phyloP scores from a whole-genome alignment of 805 yeast species.

The baker's yeast (Saccharomyces cerevisiae) region DNA sequence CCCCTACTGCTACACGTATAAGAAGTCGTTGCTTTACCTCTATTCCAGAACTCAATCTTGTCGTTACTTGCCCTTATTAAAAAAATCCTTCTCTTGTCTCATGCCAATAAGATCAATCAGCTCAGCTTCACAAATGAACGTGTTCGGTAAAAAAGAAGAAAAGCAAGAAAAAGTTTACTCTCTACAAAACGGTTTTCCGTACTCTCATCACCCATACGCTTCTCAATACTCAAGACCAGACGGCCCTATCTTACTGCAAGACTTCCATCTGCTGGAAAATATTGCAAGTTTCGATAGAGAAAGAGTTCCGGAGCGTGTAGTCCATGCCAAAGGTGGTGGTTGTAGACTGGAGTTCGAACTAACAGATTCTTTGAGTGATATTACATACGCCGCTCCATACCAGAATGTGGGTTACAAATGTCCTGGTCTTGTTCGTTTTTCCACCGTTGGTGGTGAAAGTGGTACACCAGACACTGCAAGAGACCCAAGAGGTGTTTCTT shows the following conservation, averaged over 20 bases:
- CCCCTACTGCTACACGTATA: background rate
- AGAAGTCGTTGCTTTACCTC: background rate
- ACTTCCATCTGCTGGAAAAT: slow-evolving; percentile 47
- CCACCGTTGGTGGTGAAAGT: slow-evolving; percentile 80
- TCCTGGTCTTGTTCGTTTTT: slow-evolving; percentile 43
- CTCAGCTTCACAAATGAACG: background rate
- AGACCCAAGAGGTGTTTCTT: slow-evolving; percentile 82
- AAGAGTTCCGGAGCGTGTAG: slow-evolving; percentile 60
- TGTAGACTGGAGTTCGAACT: slow-evolving; percentile 52
- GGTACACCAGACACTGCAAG: slow-evolving; percentile 79
- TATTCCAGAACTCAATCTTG: background rate
- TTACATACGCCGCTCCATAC: slow-evolving; percentile 39
- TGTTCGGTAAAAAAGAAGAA: slow-evolving; percentile 1
- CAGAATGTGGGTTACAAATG: slow-evolving; percentile 36
- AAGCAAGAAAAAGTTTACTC: slow-evolving; percentile 23
- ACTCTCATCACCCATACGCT: slow-evolving; percentile 44
- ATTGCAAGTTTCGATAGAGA: slow-evolving; percentile 57
- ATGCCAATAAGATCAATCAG: background rate
- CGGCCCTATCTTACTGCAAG: slow-evolving; percentile 55
- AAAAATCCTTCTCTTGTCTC: background rate
- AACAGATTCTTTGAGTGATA: slow-evolving; percentile 48
- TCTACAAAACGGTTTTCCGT: slow-evolving; percentile 48
- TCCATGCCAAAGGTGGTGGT: slow-evolving; percentile 61
- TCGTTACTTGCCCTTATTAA: background rate
- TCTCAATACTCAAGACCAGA: slow-evolving; percentile 44